Evolutionary conservation across 148 eudicot genomes (phyloP), one percentile per base, ranked within the genome.

Genomic region (Polygonum aviculare): DNA sequence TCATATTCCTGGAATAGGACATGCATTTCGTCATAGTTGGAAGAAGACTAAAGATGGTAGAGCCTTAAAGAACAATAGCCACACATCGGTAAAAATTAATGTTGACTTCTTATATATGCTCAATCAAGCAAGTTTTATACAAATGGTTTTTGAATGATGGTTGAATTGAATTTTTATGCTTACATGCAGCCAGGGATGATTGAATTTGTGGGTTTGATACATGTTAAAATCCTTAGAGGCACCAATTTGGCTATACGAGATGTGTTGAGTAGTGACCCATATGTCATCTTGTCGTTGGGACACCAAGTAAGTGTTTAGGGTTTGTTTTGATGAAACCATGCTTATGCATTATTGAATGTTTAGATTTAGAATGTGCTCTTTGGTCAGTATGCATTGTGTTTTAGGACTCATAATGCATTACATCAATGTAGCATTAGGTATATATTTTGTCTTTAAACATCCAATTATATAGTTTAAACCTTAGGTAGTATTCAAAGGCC

Each of bases 241-340:
- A 92, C 93, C 65, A 92, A 95, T 83, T 82, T 95, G 78, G 99
- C 90, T 57, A 79, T 95, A 57, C 89, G 99, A 74, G 99, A 95
- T 85, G 84, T 95, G 81, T 78, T 88, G 84, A 84, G 90, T 4
- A 95, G 99, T 79, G 99, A 95, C 77, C 99, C 99, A 15, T 95
- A 95, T 75, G 97, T 95, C 75, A 85, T 90, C 81, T 86, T 95
- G 69, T 88, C 94, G 15, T 76, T 95, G 45, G 99, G 99, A 81
- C 86, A 82, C 36, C 99, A 95, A 83, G 99, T 95, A 88, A 87
- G 87, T 78, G 63, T 44, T 7, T 44, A 57, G 75, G 54, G 8
- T 44, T 44, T 44, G 47, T 44, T 44, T 44, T 2, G 10, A 41
- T 41, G 45, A 26, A 26, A 26, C 9, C 45, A 41, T 41, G 45